Base-by-base conservation (phyloP, 1,284 basidiomycete genomes). In the Apiotrichum laibachii region DNA sequence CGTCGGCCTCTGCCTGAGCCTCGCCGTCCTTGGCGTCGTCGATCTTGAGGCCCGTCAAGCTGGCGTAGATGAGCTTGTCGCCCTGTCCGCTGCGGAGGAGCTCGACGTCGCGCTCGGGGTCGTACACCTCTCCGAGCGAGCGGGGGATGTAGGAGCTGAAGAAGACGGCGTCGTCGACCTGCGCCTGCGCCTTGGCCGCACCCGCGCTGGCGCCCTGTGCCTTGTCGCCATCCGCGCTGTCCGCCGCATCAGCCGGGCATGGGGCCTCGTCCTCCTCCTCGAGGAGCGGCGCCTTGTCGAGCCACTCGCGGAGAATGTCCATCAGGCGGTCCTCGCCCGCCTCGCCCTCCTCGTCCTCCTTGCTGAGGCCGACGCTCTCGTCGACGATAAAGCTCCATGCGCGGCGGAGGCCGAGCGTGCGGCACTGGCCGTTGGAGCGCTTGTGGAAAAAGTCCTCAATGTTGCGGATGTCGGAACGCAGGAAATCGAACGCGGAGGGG, bases 401-500 rank as follows among this genome's bases (percentile, higher is more conserved):
- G 39, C 85, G 82, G 53, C 90, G 82, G 39, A 97, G 78, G 2
- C 95, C 94, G 39, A 99, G 80, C 58, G 88, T 88, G 45, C 71
- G 78, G 47, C 89, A 87, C n/a, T 68, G 65, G 2, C 72, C 75
- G 18, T 61, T 55, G 0, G 91, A 91, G 22, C 86, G 83, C 61
- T 86, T 82, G 2, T 83, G 81, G 76, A 98, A 99, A 77, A 91
- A 99, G 44, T 92, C 92, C 64, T 98, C 93, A 43, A 95, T 82
- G 75, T 99, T 98, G 66, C 86, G 87, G 52, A 99, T 84, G 77
- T 99, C 96, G 44, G 84, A 87, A 34, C 95, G 87, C 49, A 99
- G 82, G 77, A 99, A 99, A 77, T 99, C 95, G 72, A 92, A 96
- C 0, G 93, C 92, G 42, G 88, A 83, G 0, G 95, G 95, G 72